Evolutionary conservation across 2,329 filamentous ascomycete genomes (phyloP).

Genomic region (Pseudogymnoascus sp.): DNA sequence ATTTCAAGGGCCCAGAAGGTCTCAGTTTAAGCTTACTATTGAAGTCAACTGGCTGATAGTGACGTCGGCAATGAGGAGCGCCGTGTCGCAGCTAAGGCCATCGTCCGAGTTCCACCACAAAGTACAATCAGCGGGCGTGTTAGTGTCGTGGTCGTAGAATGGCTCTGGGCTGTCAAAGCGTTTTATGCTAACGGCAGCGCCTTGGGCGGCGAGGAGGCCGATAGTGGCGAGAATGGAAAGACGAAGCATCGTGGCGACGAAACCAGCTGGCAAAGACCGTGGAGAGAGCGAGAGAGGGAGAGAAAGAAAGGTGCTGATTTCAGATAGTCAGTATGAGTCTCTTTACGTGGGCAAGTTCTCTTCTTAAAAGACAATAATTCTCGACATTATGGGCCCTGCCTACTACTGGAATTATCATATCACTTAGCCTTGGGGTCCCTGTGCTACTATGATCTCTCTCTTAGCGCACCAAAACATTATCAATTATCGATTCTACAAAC

Average conservation of each 20-base stretch:
- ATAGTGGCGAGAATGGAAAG: not conserved
- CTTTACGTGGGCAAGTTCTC: too few species aligned
- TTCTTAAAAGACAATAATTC: too few species aligned
- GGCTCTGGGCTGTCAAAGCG: not conserved
- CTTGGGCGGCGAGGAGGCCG: not conserved
- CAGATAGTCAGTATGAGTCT: too few species aligned
- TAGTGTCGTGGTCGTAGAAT: not conserved
- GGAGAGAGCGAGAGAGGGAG: too few species aligned
- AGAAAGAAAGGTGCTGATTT: too few species aligned
- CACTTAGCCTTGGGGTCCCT: too few species aligned
- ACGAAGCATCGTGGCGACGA: not conserved
- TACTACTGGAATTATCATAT: too few species aligned
- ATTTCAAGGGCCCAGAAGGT: not conserved
- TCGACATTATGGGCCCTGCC: too few species aligned
- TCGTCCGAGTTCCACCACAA: conserved; percentile 15
- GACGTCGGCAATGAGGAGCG: conserved; percentile 5
- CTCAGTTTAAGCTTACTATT: not conserved
- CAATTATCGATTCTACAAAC: too few species aligned
- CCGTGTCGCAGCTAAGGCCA: conserved; percentile 13
- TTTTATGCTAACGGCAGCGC: not conserved
- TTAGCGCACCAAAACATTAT: too few species aligned
- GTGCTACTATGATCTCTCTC: too few species aligned
- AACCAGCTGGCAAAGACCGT: too few species aligned
- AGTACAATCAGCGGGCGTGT: conserved; percentile 12
- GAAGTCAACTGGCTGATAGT: not conserved